phyloP scores from a whole-genome alignment of 768 basidiomycete genomes.

The Candolleomyces eurysporus region DNA sequence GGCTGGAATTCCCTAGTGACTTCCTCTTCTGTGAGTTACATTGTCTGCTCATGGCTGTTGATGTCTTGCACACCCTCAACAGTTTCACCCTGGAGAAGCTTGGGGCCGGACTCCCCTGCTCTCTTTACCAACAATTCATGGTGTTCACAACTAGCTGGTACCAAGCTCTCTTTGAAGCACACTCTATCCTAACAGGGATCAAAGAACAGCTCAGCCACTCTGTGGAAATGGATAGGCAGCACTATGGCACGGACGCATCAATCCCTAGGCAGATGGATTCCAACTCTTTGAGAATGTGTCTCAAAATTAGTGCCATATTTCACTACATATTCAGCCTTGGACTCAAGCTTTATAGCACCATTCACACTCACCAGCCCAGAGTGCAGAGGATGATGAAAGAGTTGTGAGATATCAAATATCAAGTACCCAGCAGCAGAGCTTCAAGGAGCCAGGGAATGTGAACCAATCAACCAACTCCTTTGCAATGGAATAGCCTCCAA shows the following conservation, averaged over 20 bases:
- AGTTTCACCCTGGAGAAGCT: neutral
- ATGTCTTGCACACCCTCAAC: neutral
- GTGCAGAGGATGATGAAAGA: neutral
- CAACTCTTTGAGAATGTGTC: constrained; percentile 2
- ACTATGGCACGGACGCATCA: constrained; percentile 15
- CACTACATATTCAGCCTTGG: constrained; percentile 12
- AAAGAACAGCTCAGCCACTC: constrained; percentile 14
- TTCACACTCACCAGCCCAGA: neutral
- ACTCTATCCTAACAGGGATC: neutral
- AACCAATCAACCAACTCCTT: too few relatives aligned
- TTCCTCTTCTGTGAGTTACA: neutral
- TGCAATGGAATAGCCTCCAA: neutral
- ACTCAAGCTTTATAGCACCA: neutral
- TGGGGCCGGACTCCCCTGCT: neutral
- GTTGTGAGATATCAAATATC: neutral
- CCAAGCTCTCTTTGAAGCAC: neutral
- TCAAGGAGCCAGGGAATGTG: too few relatives aligned
- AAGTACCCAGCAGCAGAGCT: neutral
- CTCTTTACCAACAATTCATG: constrained; percentile 7
- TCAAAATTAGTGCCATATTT: constrained; percentile 12
- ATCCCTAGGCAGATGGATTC: constrained; percentile 11
- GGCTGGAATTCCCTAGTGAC: too few relatives aligned
- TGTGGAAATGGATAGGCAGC: neutral
- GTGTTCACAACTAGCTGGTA: constrained; percentile 8
- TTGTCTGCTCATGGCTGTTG: neutral